phyloP scores from a whole-genome alignment of 108 stramenopile genomes.

The Asterionellopsis glacialis region DNA sequence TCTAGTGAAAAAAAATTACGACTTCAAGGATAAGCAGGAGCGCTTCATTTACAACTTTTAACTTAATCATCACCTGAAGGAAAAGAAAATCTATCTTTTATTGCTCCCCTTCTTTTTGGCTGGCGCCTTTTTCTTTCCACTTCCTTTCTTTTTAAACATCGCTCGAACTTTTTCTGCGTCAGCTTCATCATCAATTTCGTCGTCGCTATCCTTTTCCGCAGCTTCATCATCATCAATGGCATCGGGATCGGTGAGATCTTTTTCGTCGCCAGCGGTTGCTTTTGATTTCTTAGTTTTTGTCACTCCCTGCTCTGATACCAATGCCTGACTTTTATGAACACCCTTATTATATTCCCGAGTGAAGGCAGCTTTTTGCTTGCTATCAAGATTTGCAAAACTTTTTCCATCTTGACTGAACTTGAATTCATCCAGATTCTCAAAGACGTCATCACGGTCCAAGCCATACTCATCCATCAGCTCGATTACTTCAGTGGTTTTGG shows the following conservation, averaged over 20 bases:
- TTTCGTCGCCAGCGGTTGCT: slow-evolving; percentile 8
- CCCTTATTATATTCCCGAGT: slow-evolving; percentile 82
- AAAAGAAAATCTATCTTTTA: no score
- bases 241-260: slow-evolving; percentile 55
- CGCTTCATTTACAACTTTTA: no score
- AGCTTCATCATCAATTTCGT: slow-evolving; percentile 36
- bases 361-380: slow-evolving; percentile 80
- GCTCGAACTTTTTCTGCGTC: slow-evolving; percentile 35
- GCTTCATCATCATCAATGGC: slow-evolving; percentile 39
- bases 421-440: slow-evolving; percentile 88
- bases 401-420: slow-evolving; percentile 36
- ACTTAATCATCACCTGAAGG: no score
- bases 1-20: neutral
- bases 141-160: slow-evolving; percentile 30
- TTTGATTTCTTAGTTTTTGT: slow-evolving; percentile 26
- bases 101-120: neutral
- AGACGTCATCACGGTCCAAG: slow-evolving; percentile 88
- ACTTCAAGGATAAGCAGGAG: no score
- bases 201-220: slow-evolving; percentile 33
- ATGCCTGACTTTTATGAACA: slow-evolving; percentile 73
- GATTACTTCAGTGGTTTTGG: slow-evolving; percentile 58
- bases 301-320: slow-evolving; percentile 74
- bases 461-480: slow-evolving; percentile 92
- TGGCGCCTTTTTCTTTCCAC: neutral
- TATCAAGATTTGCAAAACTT: slow-evolving; percentile 61